Evolutionary conservation across 768 basidiomycete genomes (phyloP), one percentile per base, ranked within the genome.

Genomic region (Lenzites betulinus): DNA sequence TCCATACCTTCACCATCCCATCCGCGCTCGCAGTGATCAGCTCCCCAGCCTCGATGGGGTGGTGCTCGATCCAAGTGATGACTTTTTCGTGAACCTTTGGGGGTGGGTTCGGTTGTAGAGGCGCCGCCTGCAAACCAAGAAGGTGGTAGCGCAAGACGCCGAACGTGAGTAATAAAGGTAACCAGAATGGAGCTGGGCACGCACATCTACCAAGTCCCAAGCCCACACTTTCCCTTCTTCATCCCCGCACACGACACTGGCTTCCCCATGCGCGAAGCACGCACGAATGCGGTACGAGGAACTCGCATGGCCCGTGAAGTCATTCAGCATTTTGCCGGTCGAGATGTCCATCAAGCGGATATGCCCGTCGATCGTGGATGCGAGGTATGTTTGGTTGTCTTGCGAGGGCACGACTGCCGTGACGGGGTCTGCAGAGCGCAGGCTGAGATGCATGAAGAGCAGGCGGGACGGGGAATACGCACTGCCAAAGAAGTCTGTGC

Each of bases 191-290:
- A 39, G 38, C 30, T 33, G 30, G 30, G 11, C 1, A 75, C 85
- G 69, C 74, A 95, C 95, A 71, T 93, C 90, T 22, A 98, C 83
- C 60, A 98, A 77, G 66, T 96, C 93, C 95, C 95, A 99, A 42
- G 85, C 85, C 93, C 93, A 97, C 2, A 99, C 77, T 61, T 75
- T 77, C 0, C 97, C 97, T 8, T 88, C 82, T 74, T 98, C 97
- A 70, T 98, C 97, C 9, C 97, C 97, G 61, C 85, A 88, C 5
- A 96, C 71, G 16, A 98, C 86, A 25, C 73, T 84, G 8, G 88
- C 89, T 74, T 98, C 97, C 3, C 80, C 88, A 63, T 90, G 83
- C 12, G 90, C 90, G 68, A 96, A 96, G 65, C 86, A 89, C 25
- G 88, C 87, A 28, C 89, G 86, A 68, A 84, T 89, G 23, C 92